phyloP scores from a whole-genome alignment of 164 flowering plant species.

The Buxus sempervirens region DNA sequence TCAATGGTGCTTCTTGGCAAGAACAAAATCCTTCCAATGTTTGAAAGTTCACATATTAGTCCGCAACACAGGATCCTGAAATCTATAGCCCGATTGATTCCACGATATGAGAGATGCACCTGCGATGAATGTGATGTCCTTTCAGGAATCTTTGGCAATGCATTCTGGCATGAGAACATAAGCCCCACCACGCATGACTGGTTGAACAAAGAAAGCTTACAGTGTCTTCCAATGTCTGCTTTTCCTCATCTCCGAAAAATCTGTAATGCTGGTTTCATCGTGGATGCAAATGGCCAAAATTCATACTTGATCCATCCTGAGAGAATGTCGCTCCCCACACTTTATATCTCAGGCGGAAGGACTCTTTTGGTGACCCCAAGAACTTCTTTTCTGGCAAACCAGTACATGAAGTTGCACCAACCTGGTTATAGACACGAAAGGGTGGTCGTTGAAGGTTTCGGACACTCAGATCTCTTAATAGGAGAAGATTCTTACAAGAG shows the following conservation, averaged over 20 bases:
- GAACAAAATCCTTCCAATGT: slow-evolving; percentile 29
- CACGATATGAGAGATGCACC: slow-evolving; percentile 53
- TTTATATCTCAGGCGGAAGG: slow-evolving; percentile 53
- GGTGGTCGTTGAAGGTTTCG: slow-evolving; percentile 57
- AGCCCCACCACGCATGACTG: slow-evolving; percentile 47
- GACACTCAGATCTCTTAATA: slow-evolving; percentile 53
- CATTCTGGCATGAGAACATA: slow-evolving; percentile 55
- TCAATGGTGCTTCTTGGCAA: slow-evolving; percentile 47
- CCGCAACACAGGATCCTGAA: slow-evolving; percentile 35
- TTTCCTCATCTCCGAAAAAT: slow-evolving; percentile 59
- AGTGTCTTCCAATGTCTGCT: slow-evolving; percentile 47
- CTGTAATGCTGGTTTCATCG: slow-evolving; percentile 45
- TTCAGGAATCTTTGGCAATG: slow-evolving; percentile 56
- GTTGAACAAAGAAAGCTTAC: slow-evolving; percentile 35
- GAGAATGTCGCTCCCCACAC: slow-evolving; percentile 52
- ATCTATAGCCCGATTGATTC: slow-evolving; percentile 39
- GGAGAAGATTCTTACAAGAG: slow-evolving; percentile 43
- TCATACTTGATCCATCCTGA: slow-evolving; percentile 49
- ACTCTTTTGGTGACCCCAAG: slow-evolving; percentile 45
- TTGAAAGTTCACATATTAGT: slow-evolving; percentile 21
- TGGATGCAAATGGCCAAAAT: slow-evolving; percentile 40
- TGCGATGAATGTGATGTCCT: slow-evolving; percentile 50
- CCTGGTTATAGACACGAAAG: slow-evolving; percentile 46
- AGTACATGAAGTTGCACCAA: slow-evolving; percentile 62
- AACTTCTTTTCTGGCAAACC: slow-evolving; percentile 54